Evolutionary conservation across 495 filamentous ascomycete species (phyloP).

Genomic region (Poronia punctata): DNA sequence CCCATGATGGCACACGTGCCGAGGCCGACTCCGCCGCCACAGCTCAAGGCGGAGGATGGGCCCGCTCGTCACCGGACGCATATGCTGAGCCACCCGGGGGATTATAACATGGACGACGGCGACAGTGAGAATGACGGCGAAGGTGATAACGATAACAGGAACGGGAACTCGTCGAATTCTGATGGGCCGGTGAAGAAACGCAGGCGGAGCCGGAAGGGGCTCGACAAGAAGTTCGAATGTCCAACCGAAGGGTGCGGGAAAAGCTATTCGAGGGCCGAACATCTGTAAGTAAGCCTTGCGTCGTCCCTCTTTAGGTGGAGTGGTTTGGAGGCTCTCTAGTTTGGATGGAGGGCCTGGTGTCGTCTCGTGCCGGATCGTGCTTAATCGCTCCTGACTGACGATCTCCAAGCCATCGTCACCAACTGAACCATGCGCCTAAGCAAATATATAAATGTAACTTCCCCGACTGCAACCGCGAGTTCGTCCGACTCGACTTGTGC

Average conservation of each 20-base stretch:
- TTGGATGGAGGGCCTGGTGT: too few relatives aligned
- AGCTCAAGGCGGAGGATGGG: slow-evolving; percentile 38
- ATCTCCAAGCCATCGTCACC: slow-evolving; percentile 63
- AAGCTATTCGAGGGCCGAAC: slow-evolving; percentile 93
- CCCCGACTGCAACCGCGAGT: slow-evolving; percentile 80
- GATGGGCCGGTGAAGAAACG: slow-evolving; percentile 60
- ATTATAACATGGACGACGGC: slow-evolving; percentile 28
- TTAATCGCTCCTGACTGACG: slow-evolving; percentile 20
- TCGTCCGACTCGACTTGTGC: slow-evolving; percentile 92
- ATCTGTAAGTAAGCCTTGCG: slow-evolving; percentile 61
- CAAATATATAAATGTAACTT: slow-evolving; percentile 95
- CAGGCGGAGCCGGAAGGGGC: slow-evolving; percentile 75
- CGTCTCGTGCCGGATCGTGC: too few relatives aligned
- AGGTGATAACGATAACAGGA: slow-evolving; percentile 33
- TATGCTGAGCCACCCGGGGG: slow-evolving; percentile 39
- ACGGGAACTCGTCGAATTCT: slow-evolving; percentile 45
- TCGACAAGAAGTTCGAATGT: slow-evolving; percentile 94
- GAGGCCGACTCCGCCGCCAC: slow-evolving; percentile 34
- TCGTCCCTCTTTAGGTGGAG: too few relatives aligned
- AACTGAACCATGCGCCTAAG: slow-evolving; percentile 93
- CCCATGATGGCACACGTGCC: slow-evolving; percentile 36
- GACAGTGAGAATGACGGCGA: slow-evolving; percentile 18
- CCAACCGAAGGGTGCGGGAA: slow-evolving; percentile 85
- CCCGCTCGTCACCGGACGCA: slow-evolving; percentile 35
- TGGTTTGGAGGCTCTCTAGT: too few relatives aligned